These are phyloP conservation scores for Melastoma malabathricum DNA, from an alignment of 345 rosid genomes.

Conservation along the genomic window DNA sequence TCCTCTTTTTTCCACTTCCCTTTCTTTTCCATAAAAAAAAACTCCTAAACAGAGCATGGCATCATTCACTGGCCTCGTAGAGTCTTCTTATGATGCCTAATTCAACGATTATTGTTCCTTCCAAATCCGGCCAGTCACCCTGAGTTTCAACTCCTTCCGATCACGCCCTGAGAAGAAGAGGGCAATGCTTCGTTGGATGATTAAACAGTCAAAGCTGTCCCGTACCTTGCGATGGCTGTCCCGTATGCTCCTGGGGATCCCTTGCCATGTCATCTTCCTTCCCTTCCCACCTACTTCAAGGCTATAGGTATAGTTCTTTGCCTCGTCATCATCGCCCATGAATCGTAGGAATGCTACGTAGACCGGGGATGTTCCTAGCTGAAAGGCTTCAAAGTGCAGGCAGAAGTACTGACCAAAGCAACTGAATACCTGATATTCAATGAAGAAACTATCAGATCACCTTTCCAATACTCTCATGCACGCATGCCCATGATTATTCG, in stretches of 20 bases:
- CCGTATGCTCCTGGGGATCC: too few relatives aligned
- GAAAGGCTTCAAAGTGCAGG: constrained; percentile 71
- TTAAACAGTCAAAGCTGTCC: constrained; percentile 31
- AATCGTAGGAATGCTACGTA: constrained; percentile 67
- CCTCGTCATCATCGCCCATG: constrained; percentile 67
- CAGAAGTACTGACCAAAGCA: constrained; percentile 77
- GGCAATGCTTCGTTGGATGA: constrained; percentile 44
- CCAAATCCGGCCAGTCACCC: constrained; percentile 93
- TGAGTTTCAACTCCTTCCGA: constrained; percentile 80
- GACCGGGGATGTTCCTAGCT: constrained; percentile 66
- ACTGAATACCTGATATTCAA: constrained; percentile 45
- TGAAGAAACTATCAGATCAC: background rate
- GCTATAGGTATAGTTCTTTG: constrained; percentile 63
- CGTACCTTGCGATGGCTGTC: constrained; percentile 59
- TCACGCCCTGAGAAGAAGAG: constrained; percentile 93
- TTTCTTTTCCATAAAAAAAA: too few relatives aligned
- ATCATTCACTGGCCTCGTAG: too few relatives aligned
- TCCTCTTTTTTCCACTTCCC: too few relatives aligned
- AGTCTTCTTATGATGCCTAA: too few relatives aligned
- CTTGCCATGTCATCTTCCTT: constrained; percentile 67
- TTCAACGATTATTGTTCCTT: too few relatives aligned
- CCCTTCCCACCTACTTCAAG: constrained; percentile 79
- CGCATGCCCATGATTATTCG: too few relatives aligned
- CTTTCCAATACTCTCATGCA: too few relatives aligned
- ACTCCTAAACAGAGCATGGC: too few relatives aligned